phyloP scores from a whole-genome alignment of 495 filamentous ascomycete species.

The Tuber melanosporum region DNA sequence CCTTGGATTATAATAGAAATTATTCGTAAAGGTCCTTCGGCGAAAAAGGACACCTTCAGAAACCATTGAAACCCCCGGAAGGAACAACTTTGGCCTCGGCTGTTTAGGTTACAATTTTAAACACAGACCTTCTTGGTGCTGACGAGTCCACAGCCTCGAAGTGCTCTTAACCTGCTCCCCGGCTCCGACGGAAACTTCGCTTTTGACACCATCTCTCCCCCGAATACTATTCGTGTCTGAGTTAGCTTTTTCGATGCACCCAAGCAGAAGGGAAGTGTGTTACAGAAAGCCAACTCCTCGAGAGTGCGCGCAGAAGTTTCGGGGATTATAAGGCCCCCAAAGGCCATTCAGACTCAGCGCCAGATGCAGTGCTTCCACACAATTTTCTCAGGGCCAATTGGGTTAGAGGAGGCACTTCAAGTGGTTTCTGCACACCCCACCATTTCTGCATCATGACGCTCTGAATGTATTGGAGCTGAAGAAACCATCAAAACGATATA shows the following conservation, averaged over 20 bases:
- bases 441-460: constrained; percentile 61
- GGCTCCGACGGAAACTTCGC: constrained; percentile 47
- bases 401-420: constrained; percentile 61
- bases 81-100: neutral
- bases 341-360: constrained; percentile 57
- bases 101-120: neutral
- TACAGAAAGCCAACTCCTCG: constrained; percentile 60
- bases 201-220: constrained; percentile 47
- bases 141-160: neutral
- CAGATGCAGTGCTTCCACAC: constrained; percentile 59
- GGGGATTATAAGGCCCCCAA: constrained; percentile 55
- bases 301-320: constrained; percentile 58
- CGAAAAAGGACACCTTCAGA: neutral
- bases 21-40: neutral
- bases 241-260: neutral
- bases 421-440: constrained; percentile 53
- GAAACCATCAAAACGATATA: constrained; percentile 58
- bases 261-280: constrained; percentile 33
- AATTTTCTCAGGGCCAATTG: constrained; percentile 54
- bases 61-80: neutral
- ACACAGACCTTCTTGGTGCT: neutral
- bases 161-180: constrained; percentile 47
- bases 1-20: neutral
- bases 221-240: constrained; percentile 47
- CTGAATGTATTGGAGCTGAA: constrained; percentile 45